phyloP scores from a whole-genome alignment of 2,329 filamentous ascomycete species.

The Pseudogymnoascus sp. region DNA sequence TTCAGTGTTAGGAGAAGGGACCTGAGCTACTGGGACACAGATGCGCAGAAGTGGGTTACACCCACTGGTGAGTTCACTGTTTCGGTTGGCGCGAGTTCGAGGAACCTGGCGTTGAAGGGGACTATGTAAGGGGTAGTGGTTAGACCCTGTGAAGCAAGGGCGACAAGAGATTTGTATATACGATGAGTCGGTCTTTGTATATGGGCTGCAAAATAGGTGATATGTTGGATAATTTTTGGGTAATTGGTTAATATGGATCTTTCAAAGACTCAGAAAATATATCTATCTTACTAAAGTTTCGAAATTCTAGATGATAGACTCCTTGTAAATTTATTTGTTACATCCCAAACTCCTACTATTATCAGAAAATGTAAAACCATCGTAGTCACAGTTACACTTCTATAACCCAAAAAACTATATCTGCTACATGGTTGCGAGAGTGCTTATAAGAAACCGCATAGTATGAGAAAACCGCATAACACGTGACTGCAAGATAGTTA shows the following conservation, averaged over 20 bases:
- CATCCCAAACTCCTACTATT: neutral
- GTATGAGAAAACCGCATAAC: neutral
- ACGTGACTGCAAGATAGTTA: neutral
- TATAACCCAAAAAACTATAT: too few species aligned
- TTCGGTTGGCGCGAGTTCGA: conserved; percentile 27
- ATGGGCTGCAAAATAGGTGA: neutral
- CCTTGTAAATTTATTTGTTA: neutral
- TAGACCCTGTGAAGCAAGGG: conserved; percentile 28
- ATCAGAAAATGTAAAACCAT: neutral
- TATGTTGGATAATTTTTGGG: neutral
- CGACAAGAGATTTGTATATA: neutral
- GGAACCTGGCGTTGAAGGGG: conserved; percentile 22
- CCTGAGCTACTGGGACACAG: conserved; percentile 77
- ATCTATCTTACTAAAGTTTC: too few species aligned
- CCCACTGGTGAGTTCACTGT: conserved; percentile 25
- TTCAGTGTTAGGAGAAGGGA: conserved; percentile 71
- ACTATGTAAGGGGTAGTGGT: conserved; percentile 27
- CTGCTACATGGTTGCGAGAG: too few species aligned
- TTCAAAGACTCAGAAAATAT: too few species aligned
- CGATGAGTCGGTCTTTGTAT: conserved; percentile 1
- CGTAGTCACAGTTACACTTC: too few species aligned
- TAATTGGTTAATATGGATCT: neutral
- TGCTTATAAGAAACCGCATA: neutral
- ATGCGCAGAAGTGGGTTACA: conserved; percentile 72
- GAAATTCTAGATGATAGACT: too few species aligned